Conservation (phyloP, 1,284 basidiomycete species). For the Malassezia caprae region DNA sequence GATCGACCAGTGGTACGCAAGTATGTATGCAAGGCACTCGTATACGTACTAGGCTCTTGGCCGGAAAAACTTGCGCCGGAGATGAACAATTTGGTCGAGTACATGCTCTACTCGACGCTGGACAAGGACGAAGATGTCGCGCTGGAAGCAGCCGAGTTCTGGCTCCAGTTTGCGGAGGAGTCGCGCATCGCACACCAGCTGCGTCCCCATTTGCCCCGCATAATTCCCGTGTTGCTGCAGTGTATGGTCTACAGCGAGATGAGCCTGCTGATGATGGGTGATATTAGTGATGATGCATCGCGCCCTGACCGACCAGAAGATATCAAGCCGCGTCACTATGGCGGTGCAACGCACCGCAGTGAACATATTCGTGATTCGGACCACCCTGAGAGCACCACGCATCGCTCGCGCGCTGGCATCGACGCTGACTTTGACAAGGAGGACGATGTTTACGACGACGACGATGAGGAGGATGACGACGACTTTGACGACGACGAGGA, state of each 20-base stretch:
- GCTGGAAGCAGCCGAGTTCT: conserved; percentile 92
- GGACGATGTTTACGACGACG: conserved; percentile 65
- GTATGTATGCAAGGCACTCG: conserved; percentile 90
- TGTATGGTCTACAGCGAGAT: conserved; percentile 97
- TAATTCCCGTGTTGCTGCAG: conserved; percentile 84
- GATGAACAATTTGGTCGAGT: conserved; percentile 88
- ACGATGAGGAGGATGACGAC: conserved; percentile 70
- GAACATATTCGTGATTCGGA: conserved; percentile 43
- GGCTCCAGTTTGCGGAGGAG: conserved; percentile 97
- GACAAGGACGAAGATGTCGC: conserved; percentile 62
- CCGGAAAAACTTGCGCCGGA: conserved; percentile 95
- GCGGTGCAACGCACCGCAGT: conserved; percentile 61
- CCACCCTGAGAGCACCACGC: conserved; percentile 30
- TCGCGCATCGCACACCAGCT: conserved; percentile 72
- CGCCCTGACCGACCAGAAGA: conserved; percentile 70
- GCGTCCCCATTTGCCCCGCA: conserved; percentile 70
- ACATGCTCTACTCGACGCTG: conserved; percentile 96
- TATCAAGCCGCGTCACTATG: conserved; percentile 86
- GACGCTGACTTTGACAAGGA: conserved; percentile 44
- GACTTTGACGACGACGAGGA: conserved; percentile 92
- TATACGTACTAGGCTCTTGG: conserved; percentile 77
- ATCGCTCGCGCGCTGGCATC: conserved; percentile 32
- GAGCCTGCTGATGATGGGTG: conserved; percentile 87
- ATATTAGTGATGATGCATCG: conserved; percentile 68
- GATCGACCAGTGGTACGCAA: conserved; percentile 82